Conservation (phyloP, 2,329 filamentous ascomycete species). For the Fusarium sp. region DNA sequence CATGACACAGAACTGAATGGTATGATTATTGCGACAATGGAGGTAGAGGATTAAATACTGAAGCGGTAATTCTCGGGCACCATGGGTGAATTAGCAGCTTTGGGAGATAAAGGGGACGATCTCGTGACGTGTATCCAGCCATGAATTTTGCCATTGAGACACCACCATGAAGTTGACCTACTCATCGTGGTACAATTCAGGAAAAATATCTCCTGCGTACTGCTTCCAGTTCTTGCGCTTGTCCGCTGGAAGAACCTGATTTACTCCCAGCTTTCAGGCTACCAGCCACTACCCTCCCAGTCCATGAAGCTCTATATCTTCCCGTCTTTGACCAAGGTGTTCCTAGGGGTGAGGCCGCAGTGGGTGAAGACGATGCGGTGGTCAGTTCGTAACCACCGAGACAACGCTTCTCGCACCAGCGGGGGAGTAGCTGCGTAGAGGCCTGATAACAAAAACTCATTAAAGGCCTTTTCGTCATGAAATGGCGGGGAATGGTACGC, state of each 20-base stretch:
- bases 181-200: constrained; percentile 41
- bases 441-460: not conserved
- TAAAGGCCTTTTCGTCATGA: constrained; percentile 25
- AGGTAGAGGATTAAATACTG: not conserved
- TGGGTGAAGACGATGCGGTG: constrained; percentile 61
- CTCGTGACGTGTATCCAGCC: not conserved
- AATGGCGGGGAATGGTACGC: constrained; percentile 40
- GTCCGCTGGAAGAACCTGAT: constrained; percentile 48
- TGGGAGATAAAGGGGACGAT: not conserved
- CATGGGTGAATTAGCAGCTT: not conserved
- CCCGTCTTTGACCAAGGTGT: constrained; percentile 56
- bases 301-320: constrained; percentile 58
- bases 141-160: constrained; percentile 39
- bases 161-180: constrained; percentile 42
- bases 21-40: not conserved
- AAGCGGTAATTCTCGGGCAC: not conserved
- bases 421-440: not conserved
- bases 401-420: not conserved
- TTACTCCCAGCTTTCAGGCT: constrained; percentile 57
- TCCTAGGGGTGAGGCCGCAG: constrained; percentile 60
- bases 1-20: not conserved
- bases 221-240: constrained; percentile 31
- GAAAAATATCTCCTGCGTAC: constrained; percentile 41
- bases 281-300: constrained; percentile 62
- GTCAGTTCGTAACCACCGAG: not conserved